Evolutionary conservation across 1,284 basidiomycete genomes (phyloP).

Genomic region (Heterobasidion annosum): DNA sequence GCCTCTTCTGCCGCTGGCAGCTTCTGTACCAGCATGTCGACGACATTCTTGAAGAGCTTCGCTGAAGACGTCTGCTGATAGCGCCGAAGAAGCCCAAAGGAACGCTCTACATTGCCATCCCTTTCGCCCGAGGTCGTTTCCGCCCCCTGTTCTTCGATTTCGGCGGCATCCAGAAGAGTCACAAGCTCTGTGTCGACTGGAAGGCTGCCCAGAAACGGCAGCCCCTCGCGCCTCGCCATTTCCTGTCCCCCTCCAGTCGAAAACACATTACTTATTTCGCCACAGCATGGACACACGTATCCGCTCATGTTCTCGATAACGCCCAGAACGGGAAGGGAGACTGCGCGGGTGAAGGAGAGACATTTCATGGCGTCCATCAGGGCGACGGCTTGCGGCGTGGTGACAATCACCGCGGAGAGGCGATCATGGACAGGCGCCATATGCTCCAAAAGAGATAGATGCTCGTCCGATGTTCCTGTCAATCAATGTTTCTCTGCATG

Average conservation of each 20-base stretch:
- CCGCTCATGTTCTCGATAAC: conserved; percentile 99
- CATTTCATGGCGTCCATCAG: conserved; percentile 94
- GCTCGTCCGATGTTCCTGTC: conserved; percentile 95
- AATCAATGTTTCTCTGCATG: conserved; percentile 1
- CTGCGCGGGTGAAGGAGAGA: conserved; percentile 87
- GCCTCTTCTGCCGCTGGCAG: conserved; percentile 7
- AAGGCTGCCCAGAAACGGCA: conserved; percentile 82
- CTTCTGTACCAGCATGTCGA: conserved; percentile 27
- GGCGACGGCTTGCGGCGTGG: conserved; percentile 96
- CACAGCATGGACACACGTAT: conserved; percentile 93
- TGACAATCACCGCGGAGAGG: conserved; percentile 83
- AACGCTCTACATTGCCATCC: conserved; percentile 12
- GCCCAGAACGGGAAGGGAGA: conserved; percentile 84
- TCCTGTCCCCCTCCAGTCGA: conserved; percentile 89
- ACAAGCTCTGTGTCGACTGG: conserved; percentile 95
- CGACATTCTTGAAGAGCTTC: conserved; percentile 48
- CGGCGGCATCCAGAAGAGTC: conserved; percentile 73
- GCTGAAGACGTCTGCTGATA: conserved; percentile 59
- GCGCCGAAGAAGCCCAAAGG: conserved; percentile 39
- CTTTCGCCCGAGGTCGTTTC: conserved; percentile 13
- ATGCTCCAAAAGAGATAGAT: conserved; percentile 92
- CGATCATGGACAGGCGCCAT: conserved; percentile 79
- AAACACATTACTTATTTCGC: conserved; percentile 92
- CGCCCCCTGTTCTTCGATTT: conserved; percentile 14
- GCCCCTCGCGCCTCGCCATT: conserved; percentile 69